These are phyloP conservation scores for Lentinula sp. DNA, from an alignment of 768 basidiomycete genomes.

Conservation along the genomic window DNA sequence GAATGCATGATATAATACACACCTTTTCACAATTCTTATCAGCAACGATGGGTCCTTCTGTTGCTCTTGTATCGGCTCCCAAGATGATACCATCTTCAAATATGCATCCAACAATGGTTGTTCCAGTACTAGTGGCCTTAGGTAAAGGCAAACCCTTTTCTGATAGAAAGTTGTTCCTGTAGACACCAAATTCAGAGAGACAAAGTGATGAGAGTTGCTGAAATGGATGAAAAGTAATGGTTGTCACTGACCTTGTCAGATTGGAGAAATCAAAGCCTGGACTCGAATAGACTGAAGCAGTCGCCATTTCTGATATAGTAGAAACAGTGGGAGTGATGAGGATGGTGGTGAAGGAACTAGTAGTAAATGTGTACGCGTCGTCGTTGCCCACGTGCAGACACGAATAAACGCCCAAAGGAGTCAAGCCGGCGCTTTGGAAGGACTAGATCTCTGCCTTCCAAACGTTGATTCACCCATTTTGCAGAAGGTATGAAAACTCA, in stretches of 20 bases:
- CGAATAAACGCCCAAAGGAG: background rate
- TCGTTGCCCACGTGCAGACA: background rate
- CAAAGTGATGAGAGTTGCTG: background rate
- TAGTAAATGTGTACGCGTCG: background rate
- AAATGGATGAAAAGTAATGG: too few species aligned
- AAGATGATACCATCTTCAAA: constrained; percentile 91
- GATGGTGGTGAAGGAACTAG: background rate
- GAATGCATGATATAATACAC: constrained; percentile 6
- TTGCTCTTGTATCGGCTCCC: constrained; percentile 95
- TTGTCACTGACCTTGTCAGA: constrained; percentile 44
- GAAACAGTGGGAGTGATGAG: background rate
- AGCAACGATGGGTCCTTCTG: constrained; percentile 89
- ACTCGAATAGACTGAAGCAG: constrained; percentile 38
- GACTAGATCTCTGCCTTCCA: too few species aligned
- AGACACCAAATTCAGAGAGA: background rate
- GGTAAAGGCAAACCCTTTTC: constrained; percentile 70
- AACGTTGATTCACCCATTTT: too few species aligned
- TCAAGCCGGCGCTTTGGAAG: background rate
- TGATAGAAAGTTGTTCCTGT: constrained; percentile 67
- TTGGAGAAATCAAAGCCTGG: constrained; percentile 81
- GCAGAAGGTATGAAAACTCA: too few species aligned
- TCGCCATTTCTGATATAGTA: constrained; percentile 30
- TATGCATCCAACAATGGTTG: constrained; percentile 95
- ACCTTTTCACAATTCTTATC: constrained; percentile 99
- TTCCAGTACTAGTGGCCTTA: constrained; percentile 89